Percentiles rank a stretch among this genome's conserved stretches.
phyloP scores from a whole-genome alignment of 148 eudicot species.

The Vaccinium darrowii region DNA sequence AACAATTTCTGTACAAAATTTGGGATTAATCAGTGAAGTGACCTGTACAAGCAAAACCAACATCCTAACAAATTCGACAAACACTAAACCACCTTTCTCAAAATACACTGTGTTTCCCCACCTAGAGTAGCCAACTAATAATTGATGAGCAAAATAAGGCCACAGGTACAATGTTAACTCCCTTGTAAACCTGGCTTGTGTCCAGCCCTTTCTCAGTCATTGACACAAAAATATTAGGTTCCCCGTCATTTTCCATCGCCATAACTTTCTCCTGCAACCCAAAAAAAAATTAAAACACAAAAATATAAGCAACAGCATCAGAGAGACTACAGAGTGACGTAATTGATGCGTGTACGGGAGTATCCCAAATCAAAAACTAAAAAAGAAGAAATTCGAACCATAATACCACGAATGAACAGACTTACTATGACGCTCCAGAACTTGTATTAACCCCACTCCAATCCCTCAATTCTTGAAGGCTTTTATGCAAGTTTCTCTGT shows the following conservation, averaged over 20 bases:
- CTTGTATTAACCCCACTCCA: slow-evolving; percentile 41
- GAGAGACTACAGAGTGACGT: not conserved
- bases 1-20: slow-evolving; percentile 2
- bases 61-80: not conserved
- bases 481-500: slow-evolving; percentile 65
- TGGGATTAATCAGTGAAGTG: not conserved
- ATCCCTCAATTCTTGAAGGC: slow-evolving; percentile 77
- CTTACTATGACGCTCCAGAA: slow-evolving; percentile 31
- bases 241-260: not conserved
- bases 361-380: not conserved
- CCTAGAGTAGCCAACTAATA: not conserved
- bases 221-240: not conserved
- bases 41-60: slow-evolving; percentile 10
- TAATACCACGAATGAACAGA: not conserved
- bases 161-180: not conserved
- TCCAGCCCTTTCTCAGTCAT: not conserved
- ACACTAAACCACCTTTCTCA: not conserved
- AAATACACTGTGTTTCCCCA: not conserved
- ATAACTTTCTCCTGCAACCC: too few relatives aligned
- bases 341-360: not conserved
- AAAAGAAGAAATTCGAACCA: not conserved
- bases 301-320: not conserved
- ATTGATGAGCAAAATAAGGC: not conserved
- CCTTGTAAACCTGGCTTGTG: not conserved
- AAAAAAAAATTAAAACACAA: too few relatives aligned